Evolutionary conservation across 306 rosid species (phyloP), one percentile per base, ranked within the genome.

Genomic region (Oemleria cerasiformis): DNA sequence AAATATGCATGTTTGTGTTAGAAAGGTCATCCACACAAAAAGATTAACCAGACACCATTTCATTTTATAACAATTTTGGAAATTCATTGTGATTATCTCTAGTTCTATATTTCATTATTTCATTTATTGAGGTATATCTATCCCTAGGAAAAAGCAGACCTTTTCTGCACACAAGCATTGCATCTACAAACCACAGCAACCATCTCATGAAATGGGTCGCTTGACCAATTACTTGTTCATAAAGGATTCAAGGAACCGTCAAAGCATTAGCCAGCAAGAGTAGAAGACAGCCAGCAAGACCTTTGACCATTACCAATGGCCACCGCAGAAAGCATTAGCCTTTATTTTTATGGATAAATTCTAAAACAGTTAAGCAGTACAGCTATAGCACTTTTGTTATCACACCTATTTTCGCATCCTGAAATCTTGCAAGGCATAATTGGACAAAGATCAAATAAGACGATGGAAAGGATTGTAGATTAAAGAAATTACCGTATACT

Each of bases 401-500:
- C 23, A 40, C 11, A 40, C 30, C 58, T 7, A 54, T 40, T 41
- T 41, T 41, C 21, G 54, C 41, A 16, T 14, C 30, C 55, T 56
- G 51, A 63, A 63, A 71, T 65, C 70, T 50, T 43, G 74, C 59
- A 77, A 41, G 36, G 40, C 57, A 68, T 23, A 51, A 53, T 67
- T 45, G 59, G 51, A 51, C 65, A 47, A 48, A 43, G 68, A 49
- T 43, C 62, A 64, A 34, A 59, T 44, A 68, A 72, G 50, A 72
- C 30, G 63, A 81, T 30, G 61, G 40, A 68, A 74, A 66, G 17
- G 34, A 73, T 76, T 43, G 63, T 14, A 49, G 65, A 42, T 70
- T 49, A 57, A 42, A 71, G n/a, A 73, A 74, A 80, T 80, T 93
- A 94, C 99, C 96, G 67, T 83, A 78, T 94, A 87, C 82, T 91